Conservation (phyloP, 352 stramenopile genomes). For the Globisporangium nunn region DNA sequence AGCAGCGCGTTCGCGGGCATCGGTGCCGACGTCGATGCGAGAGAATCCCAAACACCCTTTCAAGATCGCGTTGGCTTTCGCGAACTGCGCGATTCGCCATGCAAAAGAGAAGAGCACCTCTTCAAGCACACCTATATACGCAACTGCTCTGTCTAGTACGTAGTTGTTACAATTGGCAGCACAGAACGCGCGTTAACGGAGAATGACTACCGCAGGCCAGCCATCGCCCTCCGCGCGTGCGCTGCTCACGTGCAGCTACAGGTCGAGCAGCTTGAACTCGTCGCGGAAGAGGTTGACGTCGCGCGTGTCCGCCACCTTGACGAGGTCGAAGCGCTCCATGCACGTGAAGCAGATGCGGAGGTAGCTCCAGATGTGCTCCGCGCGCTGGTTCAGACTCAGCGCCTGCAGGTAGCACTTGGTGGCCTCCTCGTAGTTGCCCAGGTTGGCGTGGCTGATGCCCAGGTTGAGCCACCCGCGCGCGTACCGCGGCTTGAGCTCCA, state of each 20-base stretch:
- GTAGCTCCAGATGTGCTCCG: constrained; percentile 98
- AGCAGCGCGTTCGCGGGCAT: constrained; percentile 41
- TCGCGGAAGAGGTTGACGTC: constrained; percentile 74
- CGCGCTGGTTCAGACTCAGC: constrained; percentile 92
- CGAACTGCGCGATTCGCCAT: too few species aligned
- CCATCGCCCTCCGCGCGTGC: too few species aligned
- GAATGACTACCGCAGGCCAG: too few species aligned
- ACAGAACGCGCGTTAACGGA: too few species aligned
- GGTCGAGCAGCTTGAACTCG: constrained; percentile 81
- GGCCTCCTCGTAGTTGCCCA: constrained; percentile 93
- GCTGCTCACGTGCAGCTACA: constrained; percentile 22
- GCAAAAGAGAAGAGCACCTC: too few species aligned
- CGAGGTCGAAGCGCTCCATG: constrained; percentile 95
- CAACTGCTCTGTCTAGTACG: too few species aligned
- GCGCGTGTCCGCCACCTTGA: constrained; percentile 87
- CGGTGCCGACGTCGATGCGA: not conserved
- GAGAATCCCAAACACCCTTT: too few species aligned
- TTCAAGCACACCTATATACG: too few species aligned
- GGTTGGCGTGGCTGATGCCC: constrained; percentile 95
- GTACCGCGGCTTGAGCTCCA: constrained; percentile 96
- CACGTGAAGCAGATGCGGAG: constrained; percentile 97
- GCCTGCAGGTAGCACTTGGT: constrained; percentile 97
- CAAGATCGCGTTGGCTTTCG: not conserved
- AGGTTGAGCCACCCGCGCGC: constrained; percentile 96
- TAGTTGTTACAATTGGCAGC: too few species aligned